phyloP scores from a whole-genome alignment of 2,329 filamentous ascomycete species.

The Colletotrichum salicis region DNA sequence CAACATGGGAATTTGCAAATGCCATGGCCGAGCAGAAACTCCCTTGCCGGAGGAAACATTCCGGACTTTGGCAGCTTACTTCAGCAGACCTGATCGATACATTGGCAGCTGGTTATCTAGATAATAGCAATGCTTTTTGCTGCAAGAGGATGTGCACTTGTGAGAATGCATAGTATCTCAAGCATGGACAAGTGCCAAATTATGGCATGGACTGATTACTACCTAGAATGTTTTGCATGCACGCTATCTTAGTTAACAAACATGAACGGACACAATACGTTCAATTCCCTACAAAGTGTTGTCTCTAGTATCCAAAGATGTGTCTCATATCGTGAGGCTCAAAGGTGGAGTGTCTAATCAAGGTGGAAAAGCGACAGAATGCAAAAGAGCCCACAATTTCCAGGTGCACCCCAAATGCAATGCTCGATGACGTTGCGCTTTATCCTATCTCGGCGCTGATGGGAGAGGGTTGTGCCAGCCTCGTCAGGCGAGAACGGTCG shows the following conservation, averaged over 20 bases:
- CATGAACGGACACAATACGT: not conserved
- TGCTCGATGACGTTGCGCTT: conserved; percentile 30
- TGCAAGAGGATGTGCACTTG: not conserved
- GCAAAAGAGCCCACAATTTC: not conserved
- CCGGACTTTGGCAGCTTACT: not conserved
- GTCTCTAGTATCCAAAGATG: not conserved
- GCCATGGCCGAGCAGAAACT: conserved; percentile 8
- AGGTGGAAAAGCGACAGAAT: not conserved
- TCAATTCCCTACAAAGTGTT: not conserved
- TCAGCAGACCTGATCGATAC: no score
- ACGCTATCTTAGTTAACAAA: not conserved
- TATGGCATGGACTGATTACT: not conserved
- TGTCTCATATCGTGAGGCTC: not conserved
- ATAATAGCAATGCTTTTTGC: not conserved
- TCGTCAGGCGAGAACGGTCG: conserved; percentile 28
- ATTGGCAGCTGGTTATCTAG: not conserved
- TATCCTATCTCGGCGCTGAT: conserved; percentile 9
- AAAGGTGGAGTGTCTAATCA: not conserved
- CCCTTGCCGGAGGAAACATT: not conserved
- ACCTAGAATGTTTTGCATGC: no score
- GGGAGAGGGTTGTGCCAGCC: conserved; percentile 23
- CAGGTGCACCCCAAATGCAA: conserved; percentile 1
- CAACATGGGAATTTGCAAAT: conserved; percentile 27
- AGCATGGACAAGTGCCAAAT: not conserved
- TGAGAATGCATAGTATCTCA: not conserved